Percentiles rank a stretch among this genome's conserved stretches.
These are phyloP conservation scores for Ogataea ganodermae DNA, from an alignment of 805 yeast genomes.

Conservation along the genomic window DNA sequence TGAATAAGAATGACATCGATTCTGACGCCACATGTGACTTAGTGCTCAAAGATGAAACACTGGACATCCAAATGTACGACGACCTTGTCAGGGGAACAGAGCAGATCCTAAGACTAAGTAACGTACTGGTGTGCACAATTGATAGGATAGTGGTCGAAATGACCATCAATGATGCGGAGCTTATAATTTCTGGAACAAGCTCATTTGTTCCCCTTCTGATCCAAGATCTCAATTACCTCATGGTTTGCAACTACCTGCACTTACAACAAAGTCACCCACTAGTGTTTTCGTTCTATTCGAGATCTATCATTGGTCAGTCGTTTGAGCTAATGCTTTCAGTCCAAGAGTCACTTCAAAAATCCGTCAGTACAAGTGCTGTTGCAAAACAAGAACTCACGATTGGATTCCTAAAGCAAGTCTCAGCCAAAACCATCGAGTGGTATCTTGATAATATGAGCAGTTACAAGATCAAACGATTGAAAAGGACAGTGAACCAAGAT, in stretches of 20 bases:
- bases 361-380: conserved; percentile 18
- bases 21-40: conserved; percentile 11
- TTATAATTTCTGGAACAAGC: conserved; percentile 2
- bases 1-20: neutral
- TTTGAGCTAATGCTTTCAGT: conserved; percentile 17
- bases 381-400: conserved; percentile 24
- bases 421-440: conserved; percentile 13
- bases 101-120: conserved; percentile 14
- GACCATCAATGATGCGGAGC: conserved; percentile 11
- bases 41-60: conserved; percentile 14
- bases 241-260: conserved; percentile 26
- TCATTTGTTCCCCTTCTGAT: conserved; percentile 10
- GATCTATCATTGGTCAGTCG: conserved; percentile 22
- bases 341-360: conserved; percentile 22
- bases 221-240: conserved; percentile 29
- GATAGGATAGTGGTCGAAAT: conserved; percentile 12
- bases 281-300: conserved; percentile 31
- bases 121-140: conserved; percentile 12
- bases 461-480: conserved; percentile 3
- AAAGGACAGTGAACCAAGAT: conserved; percentile 8
- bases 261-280: conserved; percentile 32
- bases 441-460: conserved; percentile 9
- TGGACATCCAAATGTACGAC: conserved; percentile 19
- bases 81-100: conserved; percentile 14
- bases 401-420: conserved; percentile 29